These are phyloP conservation scores for Sinapis alba DNA, from an alignment of 441 rosid genomes.

Conservation along the genomic window DNA sequence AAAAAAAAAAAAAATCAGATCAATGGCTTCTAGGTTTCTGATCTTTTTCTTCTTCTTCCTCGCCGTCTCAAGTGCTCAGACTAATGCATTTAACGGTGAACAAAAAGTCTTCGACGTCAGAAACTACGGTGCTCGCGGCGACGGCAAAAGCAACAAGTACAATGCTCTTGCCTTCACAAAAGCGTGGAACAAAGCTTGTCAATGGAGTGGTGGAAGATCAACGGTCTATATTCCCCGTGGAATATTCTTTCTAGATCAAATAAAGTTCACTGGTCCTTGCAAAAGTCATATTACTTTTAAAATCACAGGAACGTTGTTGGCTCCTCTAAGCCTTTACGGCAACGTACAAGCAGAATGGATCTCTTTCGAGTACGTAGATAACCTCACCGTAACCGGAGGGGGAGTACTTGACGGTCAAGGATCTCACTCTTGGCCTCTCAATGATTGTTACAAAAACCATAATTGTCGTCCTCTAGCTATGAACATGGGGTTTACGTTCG, in stretches of 20 bases:
- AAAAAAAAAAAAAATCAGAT: neutral
- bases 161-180: constrained; percentile 37
- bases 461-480: constrained; percentile 39
- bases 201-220: constrained; percentile 34
- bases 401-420: constrained; percentile 62
- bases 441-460: constrained; percentile 30
- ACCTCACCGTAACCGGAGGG: constrained; percentile 44
- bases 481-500: constrained; percentile 42
- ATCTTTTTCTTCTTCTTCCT: constrained; percentile 17
- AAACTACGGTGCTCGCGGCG: constrained; percentile 36
- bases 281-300: constrained; percentile 36
- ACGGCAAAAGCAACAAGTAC: constrained; percentile 7
- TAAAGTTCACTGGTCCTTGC: constrained; percentile 59
- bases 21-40: constrained; percentile 32
- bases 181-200: constrained; percentile 64
- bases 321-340: constrained; percentile 24
- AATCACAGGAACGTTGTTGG: constrained; percentile 47
- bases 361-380: constrained; percentile 36
- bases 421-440: constrained; percentile 38
- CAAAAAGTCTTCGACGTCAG: constrained; percentile 31
- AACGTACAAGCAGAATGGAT: constrained; percentile 41
- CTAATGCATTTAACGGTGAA: neutral
- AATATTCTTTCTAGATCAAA: constrained; percentile 41
- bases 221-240: constrained; percentile 50
- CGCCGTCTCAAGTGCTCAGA: constrained; percentile 5